Base-by-base conservation (phyloP, 495 filamentous ascomycete species). In the Penicillium daleae region DNA sequence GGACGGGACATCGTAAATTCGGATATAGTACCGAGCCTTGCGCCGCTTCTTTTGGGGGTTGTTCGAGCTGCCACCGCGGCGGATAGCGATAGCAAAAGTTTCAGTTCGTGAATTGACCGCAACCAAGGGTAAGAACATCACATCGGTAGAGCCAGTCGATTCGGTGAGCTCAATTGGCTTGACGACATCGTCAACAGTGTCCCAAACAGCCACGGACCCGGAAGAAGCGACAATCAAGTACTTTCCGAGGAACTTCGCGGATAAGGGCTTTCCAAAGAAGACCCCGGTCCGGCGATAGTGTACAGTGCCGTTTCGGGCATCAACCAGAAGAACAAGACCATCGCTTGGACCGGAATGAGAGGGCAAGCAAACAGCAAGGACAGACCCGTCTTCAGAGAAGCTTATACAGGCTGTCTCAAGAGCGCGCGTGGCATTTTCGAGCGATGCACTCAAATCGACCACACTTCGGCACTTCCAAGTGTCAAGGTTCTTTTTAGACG, bases 361-460 rank as follows among this genome's bases (percentile, higher is more conserved):
- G 29, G 72, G 70, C 78, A 62, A 77, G 60, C 71, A 82, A 54
- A 78, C 88, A 32, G 92, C 95, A 29, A 98, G 80, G 2, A 91
- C 82, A 4, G 96, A 97, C 2, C 92, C 93, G 74, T 99, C 95
- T 57, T 89, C 83, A 2, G 94, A 96, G 72, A 90, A 96, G 19
- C 87, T 78, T 48, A 97, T 72, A 39, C 72, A 70, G 44, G 77
- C 70, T 56, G 68, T 59, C 32, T 56, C 60, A 46, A 76, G 27
- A 50, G 56, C 33, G 56, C 51, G 78, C 72, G 76, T 74, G 22
- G 72, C 71, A 31, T 76, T 72, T 17, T 76, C 77, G 52, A 70
- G 46, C 40, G 62, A 69, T 40, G 70, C 74, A 40, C 66, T 72
- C 26, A 93, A 73, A 22, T 85, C 79, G 51, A 92, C 77, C 1